phyloP scores from a whole-genome alignment of 1,139 yeast genomes.

The Hyphopichia burtonii region DNA sequence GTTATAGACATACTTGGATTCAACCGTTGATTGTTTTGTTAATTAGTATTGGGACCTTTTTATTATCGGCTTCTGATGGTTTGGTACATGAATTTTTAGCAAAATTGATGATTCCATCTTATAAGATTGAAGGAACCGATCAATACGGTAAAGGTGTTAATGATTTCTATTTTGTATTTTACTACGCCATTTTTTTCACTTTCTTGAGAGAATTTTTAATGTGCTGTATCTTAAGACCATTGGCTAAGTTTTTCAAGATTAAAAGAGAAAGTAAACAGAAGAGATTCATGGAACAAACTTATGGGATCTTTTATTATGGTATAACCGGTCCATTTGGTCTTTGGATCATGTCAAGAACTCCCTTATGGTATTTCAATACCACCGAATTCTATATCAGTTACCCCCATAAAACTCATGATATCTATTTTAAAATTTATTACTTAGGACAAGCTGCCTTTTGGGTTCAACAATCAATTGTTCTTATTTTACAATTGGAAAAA shows the following conservation, averaged over 20 bases:
- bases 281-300: constrained; percentile 92
- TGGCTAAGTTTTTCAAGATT: constrained; percentile 58
- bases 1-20: constrained; percentile 78
- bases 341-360: constrained; percentile 80
- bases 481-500: constrained; percentile 82
- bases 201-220: constrained; percentile 87
- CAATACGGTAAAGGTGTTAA: constrained; percentile 84
- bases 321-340: constrained; percentile 83
- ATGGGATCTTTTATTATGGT: constrained; percentile 79
- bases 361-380: constrained; percentile 88
- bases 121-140: constrained; percentile 54
- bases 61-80: constrained; percentile 52
- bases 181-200: constrained; percentile 83
- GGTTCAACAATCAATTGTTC: constrained; percentile 90
- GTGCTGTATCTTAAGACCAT: constrained; percentile 77
- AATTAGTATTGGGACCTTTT: constrained; percentile 36
- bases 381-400: constrained; percentile 72
- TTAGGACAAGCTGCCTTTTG: constrained; percentile 94
- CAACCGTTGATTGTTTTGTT: constrained; percentile 56
- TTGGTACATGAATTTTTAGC: constrained; percentile 56
- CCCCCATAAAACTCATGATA: constrained; percentile 79
- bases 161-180: constrained; percentile 78
- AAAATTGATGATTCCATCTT: constrained; percentile 67
- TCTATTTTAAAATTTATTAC: constrained; percentile 75
- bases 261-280: constrained; percentile 57